A percentile compares a stretch with the other conserved stretches of the same genome.
These are phyloP conservation scores for Spathaspora hagerdaliae DNA, from an alignment of 805 yeast genomes.

Conservation along the genomic window DNA sequence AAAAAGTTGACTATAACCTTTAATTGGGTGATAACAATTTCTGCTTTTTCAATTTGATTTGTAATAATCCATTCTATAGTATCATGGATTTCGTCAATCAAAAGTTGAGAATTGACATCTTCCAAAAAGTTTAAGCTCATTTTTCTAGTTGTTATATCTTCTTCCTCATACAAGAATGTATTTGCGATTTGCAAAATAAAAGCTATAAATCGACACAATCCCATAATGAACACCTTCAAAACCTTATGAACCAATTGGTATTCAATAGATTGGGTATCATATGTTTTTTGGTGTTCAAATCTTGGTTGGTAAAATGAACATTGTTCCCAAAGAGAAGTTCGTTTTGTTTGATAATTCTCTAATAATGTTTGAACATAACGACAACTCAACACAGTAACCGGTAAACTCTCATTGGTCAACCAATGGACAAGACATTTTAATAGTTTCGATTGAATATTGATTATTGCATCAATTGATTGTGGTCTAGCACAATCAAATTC, in stretches of 20 bases:
- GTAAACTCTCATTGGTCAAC: slow-evolving; percentile 70
- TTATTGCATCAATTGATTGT: slow-evolving; percentile 36
- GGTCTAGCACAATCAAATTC: slow-evolving; percentile 42
- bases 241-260: slow-evolving; percentile 44
- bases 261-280: slow-evolving; percentile 12
- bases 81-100: slow-evolving; percentile 25
- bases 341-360: slow-evolving; percentile 25
- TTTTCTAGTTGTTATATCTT: slow-evolving; percentile 63
- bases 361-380: slow-evolving; percentile 64
- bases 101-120: slow-evolving; percentile 17
- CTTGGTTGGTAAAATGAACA: slow-evolving; percentile 12
- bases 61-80: slow-evolving; percentile 29
- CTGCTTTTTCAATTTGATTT: background rate
- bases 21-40: slow-evolving; percentile 16
- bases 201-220: slow-evolving; percentile 52
- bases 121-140: slow-evolving; percentile 45
- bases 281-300: slow-evolving; percentile 6
- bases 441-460: slow-evolving; percentile 52
- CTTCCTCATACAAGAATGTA: slow-evolving; percentile 70
- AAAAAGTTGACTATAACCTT: slow-evolving; percentile 24
- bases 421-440: slow-evolving; percentile 60
- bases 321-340: slow-evolving; percentile 1
- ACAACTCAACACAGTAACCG: slow-evolving; percentile 77
- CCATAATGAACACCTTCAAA: slow-evolving; percentile 48
- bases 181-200: slow-evolving; percentile 43